A percentile compares a stretch with the other conserved stretches of the same genome.
phyloP scores from a whole-genome alignment of 176 grass and related monocot genomes.

The Triticum monococcum region DNA sequence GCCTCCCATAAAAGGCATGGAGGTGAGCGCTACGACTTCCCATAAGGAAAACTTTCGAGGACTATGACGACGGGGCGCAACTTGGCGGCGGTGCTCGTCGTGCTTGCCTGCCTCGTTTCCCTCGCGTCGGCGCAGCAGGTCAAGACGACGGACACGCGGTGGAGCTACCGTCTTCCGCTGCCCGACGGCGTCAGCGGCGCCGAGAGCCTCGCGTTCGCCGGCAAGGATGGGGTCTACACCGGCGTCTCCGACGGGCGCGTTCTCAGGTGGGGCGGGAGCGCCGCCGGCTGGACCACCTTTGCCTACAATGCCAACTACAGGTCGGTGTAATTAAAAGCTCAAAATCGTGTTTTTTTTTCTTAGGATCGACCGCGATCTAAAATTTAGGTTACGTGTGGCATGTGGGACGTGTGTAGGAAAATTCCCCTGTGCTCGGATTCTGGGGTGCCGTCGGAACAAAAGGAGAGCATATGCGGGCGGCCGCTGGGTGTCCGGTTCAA shows the following conservation, averaged over 20 bases:
- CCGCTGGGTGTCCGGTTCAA: conserved; percentile 50
- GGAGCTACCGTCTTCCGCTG: conserved; percentile 13
- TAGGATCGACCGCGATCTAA: neutral
- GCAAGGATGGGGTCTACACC: conserved; percentile 43
- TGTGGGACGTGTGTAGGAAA: neutral
- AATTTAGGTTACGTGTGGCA: neutral
- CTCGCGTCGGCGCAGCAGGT: neutral
- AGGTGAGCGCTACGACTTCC: neutral
- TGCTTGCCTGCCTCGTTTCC: neutral
- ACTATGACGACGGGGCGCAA: neutral
- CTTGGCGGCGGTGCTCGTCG: neutral
- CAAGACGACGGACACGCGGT: conserved; percentile 25
- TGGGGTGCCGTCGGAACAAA: neutral
- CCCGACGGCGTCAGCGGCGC: conserved; percentile 20
- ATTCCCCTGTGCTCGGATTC: conserved; percentile 11
- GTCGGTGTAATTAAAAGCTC: neutral
- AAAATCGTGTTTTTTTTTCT: neutral
- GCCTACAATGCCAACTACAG: conserved; percentile 39
- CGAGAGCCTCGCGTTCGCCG: conserved; percentile 64
- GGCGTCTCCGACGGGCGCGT: conserved; percentile 56
- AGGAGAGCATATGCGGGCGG: conserved; percentile 57
- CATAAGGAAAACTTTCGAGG: neutral
- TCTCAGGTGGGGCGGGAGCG: conserved; percentile 47
- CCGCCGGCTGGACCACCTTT: conserved; percentile 41
- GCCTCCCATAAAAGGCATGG: neutral